Evolutionary conservation across 805 yeast genomes (phyloP), one percentile per base, ranked within the genome.

Genomic region (Lachancea sp.): DNA sequence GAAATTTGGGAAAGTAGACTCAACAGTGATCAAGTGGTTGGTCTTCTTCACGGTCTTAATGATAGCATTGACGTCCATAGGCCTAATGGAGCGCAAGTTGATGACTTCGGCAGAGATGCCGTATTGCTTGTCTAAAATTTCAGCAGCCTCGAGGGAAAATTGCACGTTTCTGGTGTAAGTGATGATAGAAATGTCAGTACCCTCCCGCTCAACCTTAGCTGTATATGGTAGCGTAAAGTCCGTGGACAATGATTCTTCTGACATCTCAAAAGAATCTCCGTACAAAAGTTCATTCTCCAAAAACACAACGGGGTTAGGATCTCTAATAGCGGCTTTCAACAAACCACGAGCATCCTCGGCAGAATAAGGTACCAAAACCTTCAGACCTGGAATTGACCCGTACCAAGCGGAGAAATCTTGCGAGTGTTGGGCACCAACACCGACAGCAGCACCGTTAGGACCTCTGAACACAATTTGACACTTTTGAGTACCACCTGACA

Each of bases 381-480:
- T 92, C 65, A 92, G 75, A 65, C 99, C 99, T 46, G 99, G 99
- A 56, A 92, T 88, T 38, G 94, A 73, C 52, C 96, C 97, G 70
- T 92, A 92, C 98, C 98, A 92, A 40, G 96, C 88, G 42, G 96
- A 75, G 67, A 79, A 92, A 71, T 88, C 95, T 72, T 92, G 99
- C 20, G 98, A 92, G 72, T 92, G 99, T 71, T 92, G 99, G 45
- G 99, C 99, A 56, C 78, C 99, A 55, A 92, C 98, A 78, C 97
- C 97, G 36, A 97, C 97, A 54, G 98, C 96, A 36, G 98, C 96
- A 69, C 98, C 99, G 68, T 92, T 92, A 47, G 99, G 97, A 60
- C 99, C 99, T 71, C 99, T 83, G 76, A 92, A 92, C 41, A 95
- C 89, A 61, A 90, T 86, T 70, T 86, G 89, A 75, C 97, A 89